Evolutionary conservation across 345 rosid species (phyloP).

Genomic region (Gossypium ekmanianum): DNA sequence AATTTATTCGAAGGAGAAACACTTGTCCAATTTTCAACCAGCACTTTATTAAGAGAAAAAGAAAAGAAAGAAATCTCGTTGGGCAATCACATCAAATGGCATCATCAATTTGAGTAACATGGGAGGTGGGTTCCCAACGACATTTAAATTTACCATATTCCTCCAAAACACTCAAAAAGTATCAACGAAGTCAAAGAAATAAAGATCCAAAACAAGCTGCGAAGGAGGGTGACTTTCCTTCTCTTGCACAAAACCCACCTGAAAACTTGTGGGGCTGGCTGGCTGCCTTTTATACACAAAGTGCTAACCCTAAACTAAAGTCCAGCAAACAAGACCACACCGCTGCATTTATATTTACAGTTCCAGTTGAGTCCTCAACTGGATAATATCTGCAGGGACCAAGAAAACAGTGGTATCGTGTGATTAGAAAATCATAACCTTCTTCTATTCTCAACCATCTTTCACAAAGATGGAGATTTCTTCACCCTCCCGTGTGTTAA

Average conservation of each 20-base stretch:
- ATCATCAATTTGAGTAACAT: neutral
- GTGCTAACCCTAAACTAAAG: constrained; percentile 27
- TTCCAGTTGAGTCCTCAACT: constrained; percentile 9
- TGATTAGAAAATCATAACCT: constrained; percentile 1
- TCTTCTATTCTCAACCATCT: constrained; percentile 20
- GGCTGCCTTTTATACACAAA: constrained; percentile 12
- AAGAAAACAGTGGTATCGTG: constrained; percentile 27
- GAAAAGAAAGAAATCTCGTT: neutral
- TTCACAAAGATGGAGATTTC: constrained; percentile 26
- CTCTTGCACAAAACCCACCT: neutral
- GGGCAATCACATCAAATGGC: neutral
- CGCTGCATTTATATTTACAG: constrained; percentile 17
- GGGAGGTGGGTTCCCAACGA: neutral
- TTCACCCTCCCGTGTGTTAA: constrained; percentile 35
- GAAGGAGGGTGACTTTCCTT: neutral
- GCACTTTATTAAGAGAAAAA: too few species aligned
- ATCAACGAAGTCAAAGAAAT: neutral
- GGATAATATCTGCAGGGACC: constrained; percentile 22
- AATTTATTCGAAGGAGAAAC: too few species aligned
- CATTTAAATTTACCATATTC: neutral
- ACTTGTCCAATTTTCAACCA: too few species aligned
- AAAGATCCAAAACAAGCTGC: neutral
- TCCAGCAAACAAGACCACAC: constrained; percentile 12
- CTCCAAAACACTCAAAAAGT: neutral
- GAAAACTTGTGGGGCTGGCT: constrained; percentile 3